phyloP scores from a whole-genome alignment of 441 rosid species.

The Brassica balearica region DNA sequence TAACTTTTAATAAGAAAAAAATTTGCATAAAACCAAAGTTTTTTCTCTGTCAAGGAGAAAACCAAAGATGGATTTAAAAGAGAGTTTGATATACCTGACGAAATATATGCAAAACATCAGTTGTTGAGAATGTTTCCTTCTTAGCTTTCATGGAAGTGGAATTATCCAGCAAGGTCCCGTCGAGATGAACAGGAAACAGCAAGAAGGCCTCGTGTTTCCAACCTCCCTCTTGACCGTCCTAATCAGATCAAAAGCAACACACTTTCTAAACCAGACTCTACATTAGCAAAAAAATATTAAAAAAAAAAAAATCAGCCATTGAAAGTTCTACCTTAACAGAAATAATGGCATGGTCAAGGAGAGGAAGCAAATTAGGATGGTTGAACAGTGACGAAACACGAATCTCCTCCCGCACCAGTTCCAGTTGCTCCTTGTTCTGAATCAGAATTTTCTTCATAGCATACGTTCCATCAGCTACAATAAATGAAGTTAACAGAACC shows the following conservation, averaged over 20 bases:
- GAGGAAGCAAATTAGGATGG: slow-evolving; percentile 93
- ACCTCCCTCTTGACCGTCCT: slow-evolving; percentile 79
- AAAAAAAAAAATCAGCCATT: neutral
- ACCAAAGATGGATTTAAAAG: slow-evolving; percentile 12
- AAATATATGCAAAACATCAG: slow-evolving; percentile 91
- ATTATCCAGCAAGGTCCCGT: slow-evolving; percentile 94
- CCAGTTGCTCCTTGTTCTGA: slow-evolving; percentile 90
- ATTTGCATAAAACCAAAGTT: slow-evolving; percentile 10
- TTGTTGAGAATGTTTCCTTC: slow-evolving; percentile 83
- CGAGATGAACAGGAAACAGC: slow-evolving; percentile 95
- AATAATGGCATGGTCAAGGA: slow-evolving; percentile 95
- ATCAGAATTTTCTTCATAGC: slow-evolving; percentile 98
- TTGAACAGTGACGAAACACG: slow-evolving; percentile 89
- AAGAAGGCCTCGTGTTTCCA: slow-evolving; percentile 94
- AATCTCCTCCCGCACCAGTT: slow-evolving; percentile 95
- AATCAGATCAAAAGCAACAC: slow-evolving; percentile 38
- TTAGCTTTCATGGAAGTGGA: slow-evolving; percentile 73
- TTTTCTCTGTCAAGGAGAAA: slow-evolving; percentile 1
- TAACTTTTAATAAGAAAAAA: neutral
- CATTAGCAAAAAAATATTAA: too few species aligned
- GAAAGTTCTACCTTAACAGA: slow-evolving; percentile 70
- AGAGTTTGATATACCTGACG: slow-evolving; percentile 63
- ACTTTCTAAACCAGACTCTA: slow-evolving; percentile 13
- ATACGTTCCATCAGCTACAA: slow-evolving; percentile 90
- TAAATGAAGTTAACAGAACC: slow-evolving; percentile 3